Evolutionary conservation across 495 filamentous ascomycete species (phyloP), one percentile per base, ranked within the genome.

Genomic region (Collariella sp.): DNA sequence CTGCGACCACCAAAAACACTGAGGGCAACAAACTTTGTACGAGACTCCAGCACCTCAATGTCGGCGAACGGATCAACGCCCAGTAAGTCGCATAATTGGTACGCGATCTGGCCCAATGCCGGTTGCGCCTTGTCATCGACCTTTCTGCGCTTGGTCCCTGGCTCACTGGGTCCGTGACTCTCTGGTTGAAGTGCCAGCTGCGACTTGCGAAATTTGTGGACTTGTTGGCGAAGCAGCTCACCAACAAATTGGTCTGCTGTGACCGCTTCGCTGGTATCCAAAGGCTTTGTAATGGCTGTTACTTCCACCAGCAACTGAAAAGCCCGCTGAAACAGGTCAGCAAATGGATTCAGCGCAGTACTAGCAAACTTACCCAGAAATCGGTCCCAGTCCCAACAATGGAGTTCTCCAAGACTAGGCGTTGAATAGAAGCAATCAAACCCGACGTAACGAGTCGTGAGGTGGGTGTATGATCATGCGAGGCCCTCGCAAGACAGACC

Each of bases 81-180:
- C n/a, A 66, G 35, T 16, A 71, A 35, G 7, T 20, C 26, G 45
- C 62, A 66, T 20, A 72, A 20, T 33, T 57, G 59, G 15, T 15
- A 12, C 0, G 36, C 26, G 0, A 60, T 19, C n/a, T 47, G 50
- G 16, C 44, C 53, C 19, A 70, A 31, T 5, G 39, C 33, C n/a
- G 52, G 22, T 22, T 52, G 44, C 7, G 56, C 24, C 22, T 57
- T 44, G n/a, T 55, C 46, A 1, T 55, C 48, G 2, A 68, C 43
- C 33, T 67, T 75, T 44, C 61, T 62, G 19, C 69, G 66, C 41
- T 75, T 75, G 0, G 50, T 50, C 29, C 57, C 58, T 12, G 60
- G 65, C 35, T 66, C 52, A 16, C 50, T 54, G 20, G 54, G 44
- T 24, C 64, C 43, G n/a, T 39, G 20, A 2, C 3, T 29, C 29